Conservation (phyloP, 75 land plant genomes). For the Larix kaempferi region DNA sequence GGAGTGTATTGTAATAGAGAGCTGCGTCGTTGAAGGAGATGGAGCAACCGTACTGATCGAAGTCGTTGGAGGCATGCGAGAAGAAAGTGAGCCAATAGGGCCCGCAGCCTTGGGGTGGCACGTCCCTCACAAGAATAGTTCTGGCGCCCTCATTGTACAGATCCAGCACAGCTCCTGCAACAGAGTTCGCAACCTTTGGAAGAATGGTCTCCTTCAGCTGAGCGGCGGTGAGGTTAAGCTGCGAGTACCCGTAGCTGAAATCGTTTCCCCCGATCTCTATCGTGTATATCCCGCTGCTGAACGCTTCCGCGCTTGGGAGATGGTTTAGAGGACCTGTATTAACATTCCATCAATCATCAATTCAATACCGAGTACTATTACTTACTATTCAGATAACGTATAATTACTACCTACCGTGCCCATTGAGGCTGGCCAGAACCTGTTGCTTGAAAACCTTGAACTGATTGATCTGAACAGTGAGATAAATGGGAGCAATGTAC, state of each 20-base stretch:
- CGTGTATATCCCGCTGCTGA: conserved; percentile 15
- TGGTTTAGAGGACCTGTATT: neutral
- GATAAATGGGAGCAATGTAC: conserved; percentile 15
- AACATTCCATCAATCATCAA: neutral
- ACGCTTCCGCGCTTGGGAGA: neutral
- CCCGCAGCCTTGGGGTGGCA: conserved; percentile 73
- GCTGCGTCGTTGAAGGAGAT: conserved; percentile 45
- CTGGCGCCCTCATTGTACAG: conserved; percentile 30
- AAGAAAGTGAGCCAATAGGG: conserved; percentile 47
- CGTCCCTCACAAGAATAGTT: conserved; percentile 52
- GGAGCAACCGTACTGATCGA: conserved; percentile 58
- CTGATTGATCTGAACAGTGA: conserved; percentile 10
- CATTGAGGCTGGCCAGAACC: neutral
- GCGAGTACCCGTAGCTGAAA: conserved; percentile 12
- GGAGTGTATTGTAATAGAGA: conserved; percentile 39
- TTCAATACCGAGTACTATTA: too few relatives aligned
- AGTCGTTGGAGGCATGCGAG: conserved; percentile 21
- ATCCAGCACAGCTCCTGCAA: conserved; percentile 6
- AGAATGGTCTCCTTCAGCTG: neutral
- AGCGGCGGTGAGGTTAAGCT: neutral
- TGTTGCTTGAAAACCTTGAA: conserved; percentile 14
- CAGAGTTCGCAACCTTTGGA: neutral
- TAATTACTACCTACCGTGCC: neutral
- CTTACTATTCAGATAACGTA: too few relatives aligned
- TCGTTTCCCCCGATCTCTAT: conserved; percentile 27